phyloP scores from a whole-genome alignment of 164 flowering plant genomes.

The Echeveria elegans region DNA sequence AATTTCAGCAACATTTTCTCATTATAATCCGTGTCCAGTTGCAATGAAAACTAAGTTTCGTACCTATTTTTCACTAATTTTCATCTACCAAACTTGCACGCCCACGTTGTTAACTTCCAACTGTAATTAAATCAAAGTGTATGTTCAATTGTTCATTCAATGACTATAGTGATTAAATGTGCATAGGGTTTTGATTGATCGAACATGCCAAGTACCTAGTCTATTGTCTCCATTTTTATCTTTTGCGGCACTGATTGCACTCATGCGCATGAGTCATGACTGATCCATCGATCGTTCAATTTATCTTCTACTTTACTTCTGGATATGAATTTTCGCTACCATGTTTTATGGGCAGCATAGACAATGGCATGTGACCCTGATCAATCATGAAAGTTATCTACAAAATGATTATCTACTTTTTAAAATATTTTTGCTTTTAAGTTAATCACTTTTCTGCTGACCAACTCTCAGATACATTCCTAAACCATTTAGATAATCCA shows the following conservation, averaged over 20 bases:
- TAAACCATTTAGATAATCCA: neutral
- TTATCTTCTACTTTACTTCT: conserved; percentile 3
- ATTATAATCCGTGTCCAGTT: neutral
- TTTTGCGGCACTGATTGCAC: neutral
- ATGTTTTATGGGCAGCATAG: neutral
- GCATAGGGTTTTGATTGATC: conserved; percentile 1
- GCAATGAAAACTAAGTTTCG: neutral
- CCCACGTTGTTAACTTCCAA: neutral
- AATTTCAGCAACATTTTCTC: neutral
- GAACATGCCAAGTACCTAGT: neutral
- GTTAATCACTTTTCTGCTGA: neutral
- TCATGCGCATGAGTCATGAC: conserved; percentile 5
- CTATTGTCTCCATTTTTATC: neutral
- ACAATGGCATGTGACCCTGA: neutral
- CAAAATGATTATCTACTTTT: neutral
- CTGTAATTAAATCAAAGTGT: neutral
- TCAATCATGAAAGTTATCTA: neutral
- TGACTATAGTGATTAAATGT: neutral
- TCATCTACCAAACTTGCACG: neutral
- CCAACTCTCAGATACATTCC: neutral
- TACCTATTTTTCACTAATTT: neutral
- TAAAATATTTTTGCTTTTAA: neutral
- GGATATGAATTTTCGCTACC: neutral
- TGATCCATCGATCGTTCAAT: no score
- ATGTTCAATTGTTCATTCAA: neutral